phyloP scores from a whole-genome alignment of 225 moss, liverwort and hornwort genomes.

The Climacium dendroides region DNA sequence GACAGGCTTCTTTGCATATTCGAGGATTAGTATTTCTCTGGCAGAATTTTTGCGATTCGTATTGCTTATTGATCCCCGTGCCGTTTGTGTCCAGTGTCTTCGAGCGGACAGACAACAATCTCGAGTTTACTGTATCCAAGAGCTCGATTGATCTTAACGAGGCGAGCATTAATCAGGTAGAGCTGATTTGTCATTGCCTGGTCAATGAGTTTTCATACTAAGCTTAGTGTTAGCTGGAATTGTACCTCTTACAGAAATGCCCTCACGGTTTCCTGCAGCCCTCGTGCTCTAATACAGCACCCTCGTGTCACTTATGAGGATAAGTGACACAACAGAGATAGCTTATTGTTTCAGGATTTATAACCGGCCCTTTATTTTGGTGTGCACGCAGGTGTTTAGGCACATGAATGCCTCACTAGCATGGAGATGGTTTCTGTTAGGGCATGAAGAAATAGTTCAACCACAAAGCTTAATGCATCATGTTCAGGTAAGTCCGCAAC shows the following conservation, averaged over 20 bases:
- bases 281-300: neutral
- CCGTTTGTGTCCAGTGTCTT: slow-evolving; percentile 14
- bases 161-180: slow-evolving; percentile 30
- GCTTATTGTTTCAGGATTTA: neutral
- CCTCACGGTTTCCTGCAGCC: neutral
- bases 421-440: slow-evolving; percentile 29
- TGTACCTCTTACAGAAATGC: neutral
- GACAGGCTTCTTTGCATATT: neutral
- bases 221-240: neutral
- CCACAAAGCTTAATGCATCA: neutral
- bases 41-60: neutral
- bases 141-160: slow-evolving; percentile 26
- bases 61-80: neutral
- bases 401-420: slow-evolving; percentile 39
- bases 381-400: slow-evolving; percentile 14
- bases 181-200: neutral
- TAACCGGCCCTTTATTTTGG: neutral
- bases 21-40: neutral
- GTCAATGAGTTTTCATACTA: neutral
- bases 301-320: neutral
- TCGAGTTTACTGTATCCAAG: slow-evolving; percentile 4
- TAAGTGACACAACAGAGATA: neutral
- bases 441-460: slow-evolving; percentile 1
- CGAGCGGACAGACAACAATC: slow-evolving; percentile 6
- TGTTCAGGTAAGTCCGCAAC: slow-evolving; percentile 17